Base-by-base conservation (phyloP, 2,329 filamentous ascomycete genomes). In the Cadophora gregata region DNA sequence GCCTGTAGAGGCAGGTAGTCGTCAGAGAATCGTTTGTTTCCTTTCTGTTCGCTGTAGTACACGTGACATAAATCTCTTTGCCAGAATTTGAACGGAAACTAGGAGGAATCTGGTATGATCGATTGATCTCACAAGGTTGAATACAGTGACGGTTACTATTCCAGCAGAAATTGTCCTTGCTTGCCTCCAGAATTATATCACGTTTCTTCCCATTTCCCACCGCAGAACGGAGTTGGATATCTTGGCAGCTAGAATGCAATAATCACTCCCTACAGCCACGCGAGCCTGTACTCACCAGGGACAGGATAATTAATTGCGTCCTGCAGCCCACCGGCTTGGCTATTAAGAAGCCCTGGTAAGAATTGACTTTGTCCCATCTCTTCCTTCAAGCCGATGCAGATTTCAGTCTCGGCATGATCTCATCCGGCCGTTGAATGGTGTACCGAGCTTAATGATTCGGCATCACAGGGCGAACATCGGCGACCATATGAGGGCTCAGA, bases 351-450 rank as follows among this genome's bases (percentile, higher is more conserved):
- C 12, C 38, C 19, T 42, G 38, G 38, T 42, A 42, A 12, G 42
- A 47, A 47, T 47, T 47, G 42, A 47, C 19, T 47, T 47, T 47
- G n/a, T n/a, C 42, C 19, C 42, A 6, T 47, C 12, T 53, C 50
- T 53, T 53, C 50, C 50, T 53, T 53, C 50, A 29, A 53, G 50
- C 50, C 50, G 50, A 31, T 31, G 25, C 42, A 29, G 16, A 53
- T 31, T 42, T 27, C 16, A 53, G 50, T 25, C 50, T 31, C 50
- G 50, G 50, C 50, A 53, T 53, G 50, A 53, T 53, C 50, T 53
- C 50, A 53, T 53, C 50, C 50, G 50, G 50, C 14, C 50, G 50
- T 31, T 27, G 50, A 6, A 31, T 29, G 50, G 50, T 31, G 50
- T 53, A 53, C 50, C 50, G 50, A 53, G 50, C 50, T 53, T 53